Evolutionary conservation across 768 basidiomycete genomes (phyloP), one percentile per base, ranked within the genome.

Genomic region (Termitomyces sp.): DNA sequence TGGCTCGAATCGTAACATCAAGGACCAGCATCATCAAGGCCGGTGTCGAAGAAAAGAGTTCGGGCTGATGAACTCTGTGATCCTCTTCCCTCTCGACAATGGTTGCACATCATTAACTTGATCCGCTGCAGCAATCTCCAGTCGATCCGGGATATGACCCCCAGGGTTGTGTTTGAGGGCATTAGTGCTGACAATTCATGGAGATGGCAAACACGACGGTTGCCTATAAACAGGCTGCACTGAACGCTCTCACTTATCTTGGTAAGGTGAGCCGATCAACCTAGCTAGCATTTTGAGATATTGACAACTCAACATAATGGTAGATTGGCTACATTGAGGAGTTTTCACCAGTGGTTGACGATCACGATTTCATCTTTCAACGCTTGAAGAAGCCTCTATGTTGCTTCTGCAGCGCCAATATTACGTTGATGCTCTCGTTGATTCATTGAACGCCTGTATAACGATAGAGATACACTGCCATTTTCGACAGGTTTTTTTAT

Each of bases 181-280:
- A 78, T 91, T 63, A 82, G 86, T 42, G 88, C 90, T 41, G 86
- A 89, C 63, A n/a, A 76, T 84, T 59, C 86, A 88, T 52, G 89
- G 89, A 1, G 82, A 85, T 64, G 88, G 88, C 12, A 85, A 80
- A 88, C 65, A 84, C 87, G 81, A 82, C 88, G 27, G 86, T 88
- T 16, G 89, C 90, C 2, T 91, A 87, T 69, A 90, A 91, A 67
- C 88, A 89, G 71, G 89, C 90, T 6, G 87, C 89, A 0, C 72
- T 90, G 57, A 90, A 90, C 63, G 80, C 86, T 2, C 90, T 92
- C 52, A 80, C 81, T 2, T 91, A 92, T 68, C 75, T 92, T 46
- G 76, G 79, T 73, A 88, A 88, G 79, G 85, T 84, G 2, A 53
- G 37, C 36, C 27, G 51, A 30, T 67, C 24, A 13, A 16, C 33